Percentiles rank a stretch among this genome's conserved stretches.
Evolutionary conservation across 129 eudicot species (phyloP).

Genomic region (Artemisia annua): DNA sequence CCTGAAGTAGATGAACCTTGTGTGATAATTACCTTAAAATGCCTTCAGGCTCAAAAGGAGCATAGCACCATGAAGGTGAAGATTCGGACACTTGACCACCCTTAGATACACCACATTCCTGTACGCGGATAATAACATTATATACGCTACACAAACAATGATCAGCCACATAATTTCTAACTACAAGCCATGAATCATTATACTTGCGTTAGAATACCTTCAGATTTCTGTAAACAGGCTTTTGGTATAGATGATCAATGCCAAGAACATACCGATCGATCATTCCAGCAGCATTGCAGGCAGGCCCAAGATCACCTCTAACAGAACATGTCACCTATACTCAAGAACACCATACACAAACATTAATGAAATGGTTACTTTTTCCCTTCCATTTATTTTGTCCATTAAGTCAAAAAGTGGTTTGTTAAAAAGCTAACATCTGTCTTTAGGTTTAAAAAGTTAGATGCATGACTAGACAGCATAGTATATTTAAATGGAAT

Average conservation of each 20-base stretch:
- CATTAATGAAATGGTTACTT: background rate
- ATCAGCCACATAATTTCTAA: slow-evolving; percentile 10
- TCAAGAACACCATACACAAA: slow-evolving; percentile 15
- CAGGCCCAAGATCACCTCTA: slow-evolving; percentile 83
- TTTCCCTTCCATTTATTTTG: too few species aligned
- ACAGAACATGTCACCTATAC: slow-evolving; percentile 70
- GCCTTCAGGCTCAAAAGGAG: slow-evolving; percentile 90
- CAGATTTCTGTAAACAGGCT: slow-evolving; percentile 67
- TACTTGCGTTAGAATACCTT: slow-evolving; percentile 43
- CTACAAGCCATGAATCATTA: background rate
- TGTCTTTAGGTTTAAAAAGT: too few species aligned
- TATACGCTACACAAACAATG: background rate
- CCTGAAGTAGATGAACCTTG: background rate
- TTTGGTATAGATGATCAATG: slow-evolving; percentile 63
- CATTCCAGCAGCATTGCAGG: slow-evolving; percentile 81
- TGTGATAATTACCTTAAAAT: slow-evolving; percentile 55
- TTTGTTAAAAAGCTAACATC: too few species aligned
- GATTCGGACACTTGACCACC: slow-evolving; percentile 43
- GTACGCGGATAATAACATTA: background rate
- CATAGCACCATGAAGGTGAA: slow-evolving; percentile 78
- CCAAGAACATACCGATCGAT: slow-evolving; percentile 79
- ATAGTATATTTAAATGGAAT: too few species aligned
- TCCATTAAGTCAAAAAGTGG: too few species aligned
- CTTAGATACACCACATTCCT: slow-evolving; percentile 64
- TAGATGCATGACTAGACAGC: too few species aligned